These are phyloP conservation scores for Peltaster fructicola DNA, from an alignment of 2,329 filamentous ascomycete species.

Conservation along the genomic window DNA sequence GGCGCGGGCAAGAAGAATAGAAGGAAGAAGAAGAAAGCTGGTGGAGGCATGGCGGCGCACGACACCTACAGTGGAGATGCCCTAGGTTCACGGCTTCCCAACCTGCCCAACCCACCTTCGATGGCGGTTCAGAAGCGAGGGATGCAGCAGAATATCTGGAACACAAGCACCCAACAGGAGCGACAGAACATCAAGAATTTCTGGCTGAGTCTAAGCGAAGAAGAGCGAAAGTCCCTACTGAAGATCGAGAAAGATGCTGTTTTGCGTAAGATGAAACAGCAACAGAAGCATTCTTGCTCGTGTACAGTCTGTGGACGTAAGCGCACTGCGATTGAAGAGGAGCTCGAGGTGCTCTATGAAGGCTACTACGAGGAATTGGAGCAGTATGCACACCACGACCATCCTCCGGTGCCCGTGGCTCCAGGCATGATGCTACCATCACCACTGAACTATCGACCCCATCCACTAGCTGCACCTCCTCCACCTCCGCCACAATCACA, in stretches of 20 bases:
- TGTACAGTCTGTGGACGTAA: slow-evolving; percentile 95
- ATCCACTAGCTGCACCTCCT: slow-evolving; percentile 16
- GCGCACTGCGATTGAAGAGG: slow-evolving; percentile 91
- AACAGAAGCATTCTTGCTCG: slow-evolving; percentile 97
- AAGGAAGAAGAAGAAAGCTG: slow-evolving; percentile 42
- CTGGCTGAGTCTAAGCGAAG: slow-evolving; percentile 86
- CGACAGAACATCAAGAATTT: slow-evolving; percentile 96
- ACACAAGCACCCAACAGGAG: slow-evolving; percentile 84
- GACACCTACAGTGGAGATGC: slow-evolving; percentile 11
- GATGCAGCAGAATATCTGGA: slow-evolving; percentile 89
- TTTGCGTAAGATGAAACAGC: slow-evolving; percentile 98
- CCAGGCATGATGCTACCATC: slow-evolving; percentile 48
- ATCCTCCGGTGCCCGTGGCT: slow-evolving; percentile 34
- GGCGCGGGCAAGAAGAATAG: slow-evolving; percentile 33
- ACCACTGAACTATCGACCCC: slow-evolving; percentile 29
- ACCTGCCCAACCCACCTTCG: slow-evolving; percentile 9
- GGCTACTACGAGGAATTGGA: slow-evolving; percentile 97
- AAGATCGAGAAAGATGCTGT: slow-evolving; percentile 99
- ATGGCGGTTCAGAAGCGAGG: too few relatives aligned
- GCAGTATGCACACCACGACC: slow-evolving; percentile 80
- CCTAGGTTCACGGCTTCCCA: slow-evolving; percentile 8
- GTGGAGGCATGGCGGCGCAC: slow-evolving; percentile 6
- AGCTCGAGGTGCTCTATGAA: slow-evolving; percentile 92
- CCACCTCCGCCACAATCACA: slow-evolving; percentile 13
- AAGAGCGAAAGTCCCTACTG: slow-evolving; percentile 84